Evolutionary conservation across 179 eudicot genomes (phyloP).

Genomic region (Corrigiola litoralis): DNA sequence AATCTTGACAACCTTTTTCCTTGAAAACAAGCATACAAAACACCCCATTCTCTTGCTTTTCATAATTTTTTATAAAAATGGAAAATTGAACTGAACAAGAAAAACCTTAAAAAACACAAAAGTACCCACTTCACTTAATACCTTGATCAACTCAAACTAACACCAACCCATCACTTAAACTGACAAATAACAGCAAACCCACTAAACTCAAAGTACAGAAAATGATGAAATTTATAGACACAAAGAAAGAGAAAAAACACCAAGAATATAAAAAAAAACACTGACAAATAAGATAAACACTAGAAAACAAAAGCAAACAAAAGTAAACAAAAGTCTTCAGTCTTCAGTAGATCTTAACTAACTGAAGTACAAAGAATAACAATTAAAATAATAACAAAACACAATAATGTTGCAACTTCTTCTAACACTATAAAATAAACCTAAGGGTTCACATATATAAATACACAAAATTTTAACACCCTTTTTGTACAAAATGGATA

Average conservation of each 20-base stretch:
- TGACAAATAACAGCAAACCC: conserved; percentile 1
- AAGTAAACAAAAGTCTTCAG: conserved; percentile 20
- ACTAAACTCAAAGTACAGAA: background rate
- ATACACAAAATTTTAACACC: background rate
- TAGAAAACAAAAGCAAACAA: conserved; percentile 8
- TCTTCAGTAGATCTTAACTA: conserved; percentile 36
- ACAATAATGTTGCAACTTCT: background rate
- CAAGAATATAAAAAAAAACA: conserved; percentile 4
- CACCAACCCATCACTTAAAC: conserved; percentile 13
- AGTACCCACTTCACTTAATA: conserved; percentile 10
- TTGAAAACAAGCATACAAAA: conserved; percentile 31
- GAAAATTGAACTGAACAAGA: background rate
- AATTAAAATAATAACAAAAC: background rate
- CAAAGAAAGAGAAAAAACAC: conserved; percentile 2
- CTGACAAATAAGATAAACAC: background rate
- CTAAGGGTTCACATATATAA: conserved; percentile 7
- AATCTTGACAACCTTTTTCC: conserved; percentile 32
- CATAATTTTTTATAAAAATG: background rate
- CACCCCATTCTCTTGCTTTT: conserved; percentile 32
- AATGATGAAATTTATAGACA: background rate
- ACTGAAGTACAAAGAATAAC: conserved; percentile 13
- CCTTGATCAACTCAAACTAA: conserved; percentile 12
- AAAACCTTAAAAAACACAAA: background rate
- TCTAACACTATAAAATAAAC: background rate
- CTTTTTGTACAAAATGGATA: background rate